Conservation (phyloP, 257 asterid species). For the Henckelia pumila region DNA sequence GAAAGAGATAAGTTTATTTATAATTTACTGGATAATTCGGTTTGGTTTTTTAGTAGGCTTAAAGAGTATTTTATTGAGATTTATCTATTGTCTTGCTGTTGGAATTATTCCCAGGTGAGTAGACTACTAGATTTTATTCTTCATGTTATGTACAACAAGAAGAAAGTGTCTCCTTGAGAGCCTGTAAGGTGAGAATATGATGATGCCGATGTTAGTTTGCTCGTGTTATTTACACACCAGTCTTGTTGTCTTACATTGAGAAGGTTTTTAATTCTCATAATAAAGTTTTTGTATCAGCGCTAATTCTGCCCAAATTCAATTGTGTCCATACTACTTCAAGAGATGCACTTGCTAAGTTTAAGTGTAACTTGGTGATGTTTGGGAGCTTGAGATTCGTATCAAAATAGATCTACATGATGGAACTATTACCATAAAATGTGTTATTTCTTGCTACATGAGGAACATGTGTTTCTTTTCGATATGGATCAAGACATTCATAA, state of each 20-base stretch:
- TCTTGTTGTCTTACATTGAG: too few species aligned
- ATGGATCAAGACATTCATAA: too few species aligned
- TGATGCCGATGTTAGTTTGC: background rate
- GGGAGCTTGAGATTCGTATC: slow-evolving; percentile 86
- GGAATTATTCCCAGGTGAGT: slow-evolving; percentile 68
- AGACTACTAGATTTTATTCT: slow-evolving; percentile 89
- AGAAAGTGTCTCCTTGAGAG: slow-evolving; percentile 97
- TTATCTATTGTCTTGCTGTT: slow-evolving; percentile 14
- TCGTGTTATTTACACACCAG: background rate
- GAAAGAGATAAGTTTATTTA: background rate
- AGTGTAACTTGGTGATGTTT: slow-evolving; percentile 89
- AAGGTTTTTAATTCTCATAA: too few species aligned
- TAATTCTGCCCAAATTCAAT: slow-evolving; percentile 18
- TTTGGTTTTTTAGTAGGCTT: background rate
- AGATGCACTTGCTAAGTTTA: slow-evolving; percentile 94
- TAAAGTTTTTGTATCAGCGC: background rate
- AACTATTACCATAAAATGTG: slow-evolving; percentile 77
- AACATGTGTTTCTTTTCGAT: too few species aligned
- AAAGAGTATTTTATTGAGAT: slow-evolving; percentile 4
- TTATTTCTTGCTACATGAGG: background rate
- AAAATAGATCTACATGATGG: slow-evolving; percentile 92
- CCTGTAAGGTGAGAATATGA: slow-evolving; percentile 68
- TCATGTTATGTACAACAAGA: slow-evolving; percentile 95
- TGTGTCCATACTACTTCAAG: slow-evolving; percentile 76
- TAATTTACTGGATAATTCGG: background rate